Percentiles rank a stretch among this genome's conserved stretches.
phyloP scores from a whole-genome alignment of 2,329 filamentous ascomycete species.

The Fusarium zealandicum region DNA sequence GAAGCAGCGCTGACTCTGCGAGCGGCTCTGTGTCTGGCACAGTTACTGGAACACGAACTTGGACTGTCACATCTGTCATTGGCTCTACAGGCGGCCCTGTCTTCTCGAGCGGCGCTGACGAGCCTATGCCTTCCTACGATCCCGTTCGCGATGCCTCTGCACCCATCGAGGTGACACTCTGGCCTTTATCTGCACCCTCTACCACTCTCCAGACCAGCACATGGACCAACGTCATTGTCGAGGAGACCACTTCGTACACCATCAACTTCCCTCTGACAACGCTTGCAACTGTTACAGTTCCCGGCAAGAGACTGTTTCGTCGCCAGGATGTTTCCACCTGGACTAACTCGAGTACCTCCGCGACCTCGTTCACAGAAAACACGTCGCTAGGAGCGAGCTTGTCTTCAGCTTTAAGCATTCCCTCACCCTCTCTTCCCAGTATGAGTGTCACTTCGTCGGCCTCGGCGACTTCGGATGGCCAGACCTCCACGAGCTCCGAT shows the following conservation, averaged over 20 bases:
- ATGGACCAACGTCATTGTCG: slow-evolving; percentile 50
- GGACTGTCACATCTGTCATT: slow-evolving; percentile 38
- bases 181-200: slow-evolving; percentile 33
- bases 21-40: slow-evolving; percentile 28
- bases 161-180: slow-evolving; percentile 35
- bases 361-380: slow-evolving; percentile 28
- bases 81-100: slow-evolving; percentile 33
- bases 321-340: slow-evolving; percentile 44
- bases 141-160: slow-evolving; percentile 23
- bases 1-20: slow-evolving; percentile 24
- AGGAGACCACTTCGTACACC: slow-evolving; percentile 51
- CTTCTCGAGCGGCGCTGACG: slow-evolving; percentile 25
- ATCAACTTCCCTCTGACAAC: slow-evolving; percentile 51
- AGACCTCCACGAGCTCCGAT: slow-evolving; percentile 9
- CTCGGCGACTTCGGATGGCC: not conserved
- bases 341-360: slow-evolving; percentile 43
- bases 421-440: slow-evolving; percentile 12
- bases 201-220: slow-evolving; percentile 46
- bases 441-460: slow-evolving; percentile 9
- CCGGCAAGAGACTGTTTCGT: slow-evolving; percentile 39
- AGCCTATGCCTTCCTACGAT: slow-evolving; percentile 29
- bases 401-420: slow-evolving; percentile 41
- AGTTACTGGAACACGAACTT: slow-evolving; percentile 35
- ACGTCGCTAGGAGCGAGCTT: slow-evolving; percentile 35
- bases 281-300: slow-evolving; percentile 45